Percentiles rank a stretch among this genome's conserved stretches.
These are phyloP conservation scores for Vigna reflexopilosa DNA, from an alignment of 306 rosid genomes.

Conservation along the genomic window DNA sequence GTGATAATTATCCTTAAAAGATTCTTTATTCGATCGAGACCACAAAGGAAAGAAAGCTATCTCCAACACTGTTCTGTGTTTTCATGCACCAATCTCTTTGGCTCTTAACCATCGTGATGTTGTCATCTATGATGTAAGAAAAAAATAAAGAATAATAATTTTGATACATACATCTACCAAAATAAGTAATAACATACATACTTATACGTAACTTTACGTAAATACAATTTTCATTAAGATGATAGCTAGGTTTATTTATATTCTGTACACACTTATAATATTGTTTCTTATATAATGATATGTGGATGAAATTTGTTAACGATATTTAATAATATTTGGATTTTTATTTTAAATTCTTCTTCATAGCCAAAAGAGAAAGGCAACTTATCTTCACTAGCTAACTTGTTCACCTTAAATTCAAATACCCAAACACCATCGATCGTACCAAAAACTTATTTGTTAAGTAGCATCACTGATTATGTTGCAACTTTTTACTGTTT, in stretches of 20 bases:
- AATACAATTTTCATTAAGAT: neutral
- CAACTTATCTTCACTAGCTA: neutral
- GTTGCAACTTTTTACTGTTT: neutral
- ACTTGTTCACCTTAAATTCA: conserved; percentile 51
- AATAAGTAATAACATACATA: neutral
- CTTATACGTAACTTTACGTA: neutral
- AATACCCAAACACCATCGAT: conserved; percentile 27
- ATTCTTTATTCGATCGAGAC: conserved; percentile 52
- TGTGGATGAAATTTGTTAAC: neutral
- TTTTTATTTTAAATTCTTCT: neutral
- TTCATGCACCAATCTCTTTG: conserved; percentile 43
- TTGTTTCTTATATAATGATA: neutral
- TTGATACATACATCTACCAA: neutral
- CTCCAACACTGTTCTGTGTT: conserved; percentile 38
- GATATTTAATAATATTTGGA: neutral
- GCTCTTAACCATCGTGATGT: conserved; percentile 15
- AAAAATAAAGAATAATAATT: neutral
- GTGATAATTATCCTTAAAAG: conserved; percentile 44
- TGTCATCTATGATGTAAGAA: conserved; percentile 38
- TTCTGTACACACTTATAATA: neutral
- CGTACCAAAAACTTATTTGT: neutral
- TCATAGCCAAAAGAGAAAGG: neutral
- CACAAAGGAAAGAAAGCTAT: neutral
- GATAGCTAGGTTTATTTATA: neutral
- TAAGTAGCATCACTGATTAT: neutral